phyloP scores from a whole-genome alignment of 148 eudicot species.

The Camellia japonica region DNA sequence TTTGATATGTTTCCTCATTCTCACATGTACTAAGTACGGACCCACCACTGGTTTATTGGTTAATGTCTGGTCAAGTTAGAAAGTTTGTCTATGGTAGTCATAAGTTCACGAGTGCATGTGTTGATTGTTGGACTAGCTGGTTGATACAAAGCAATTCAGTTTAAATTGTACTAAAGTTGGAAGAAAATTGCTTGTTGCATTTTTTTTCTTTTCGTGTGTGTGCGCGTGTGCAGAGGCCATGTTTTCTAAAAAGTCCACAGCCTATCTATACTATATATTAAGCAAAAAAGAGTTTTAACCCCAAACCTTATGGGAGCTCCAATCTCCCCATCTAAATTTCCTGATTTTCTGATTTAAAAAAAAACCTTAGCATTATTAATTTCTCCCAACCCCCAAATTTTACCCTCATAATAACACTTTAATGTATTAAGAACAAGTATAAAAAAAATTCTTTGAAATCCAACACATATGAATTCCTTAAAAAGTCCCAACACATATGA shows the following conservation, averaged over 20 bases:
- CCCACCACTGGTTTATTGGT: background rate
- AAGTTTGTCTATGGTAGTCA: background rate
- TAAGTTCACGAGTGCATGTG: background rate
- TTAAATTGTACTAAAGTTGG: conserved; percentile 3
- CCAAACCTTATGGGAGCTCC: too few species aligned
- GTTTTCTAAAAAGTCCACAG: conserved; percentile 4
- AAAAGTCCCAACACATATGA: too few species aligned
- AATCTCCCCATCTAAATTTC: too few species aligned
- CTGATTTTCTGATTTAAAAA: too few species aligned
- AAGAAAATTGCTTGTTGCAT: conserved; percentile 4
- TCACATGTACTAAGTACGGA: background rate
- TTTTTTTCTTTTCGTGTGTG: background rate
- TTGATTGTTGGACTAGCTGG: background rate
- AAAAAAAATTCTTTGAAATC: too few species aligned
- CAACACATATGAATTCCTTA: too few species aligned
- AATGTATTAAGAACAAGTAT: too few species aligned
- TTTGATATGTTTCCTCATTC: conserved; percentile 3
- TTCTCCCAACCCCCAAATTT: too few species aligned
- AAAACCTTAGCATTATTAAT: too few species aligned
- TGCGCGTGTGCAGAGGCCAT: background rate
- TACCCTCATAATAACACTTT: too few species aligned
- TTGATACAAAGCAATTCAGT: background rate
- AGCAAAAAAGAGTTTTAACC: too few species aligned
- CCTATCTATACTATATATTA: too few species aligned
- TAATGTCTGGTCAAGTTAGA: background rate